Evolutionary conservation across 2,329 filamentous ascomycete genomes (phyloP), one percentile per base, ranked within the genome.

Genomic region (Talaromyces sp.): DNA sequence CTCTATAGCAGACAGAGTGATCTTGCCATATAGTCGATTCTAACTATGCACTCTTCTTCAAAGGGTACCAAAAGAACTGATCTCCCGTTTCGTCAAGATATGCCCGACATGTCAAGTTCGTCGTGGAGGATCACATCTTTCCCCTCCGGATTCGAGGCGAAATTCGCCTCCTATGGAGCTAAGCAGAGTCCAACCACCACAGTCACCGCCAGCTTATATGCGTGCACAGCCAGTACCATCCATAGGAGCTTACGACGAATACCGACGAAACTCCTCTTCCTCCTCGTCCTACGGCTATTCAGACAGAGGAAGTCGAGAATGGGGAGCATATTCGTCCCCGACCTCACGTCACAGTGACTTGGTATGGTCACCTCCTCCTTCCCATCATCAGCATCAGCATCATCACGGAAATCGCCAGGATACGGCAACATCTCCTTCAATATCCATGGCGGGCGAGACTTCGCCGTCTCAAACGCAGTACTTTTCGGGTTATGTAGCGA

Each of bases 41-140:
- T 54, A 54, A 54, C 9, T 2, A 35, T 35, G 31, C 18, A 37
- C n/a, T 37, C 7, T 31, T 16, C 28, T 14, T 21, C 7, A 7
- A 63, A 82, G 80, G 80, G 80, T 82, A 5, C 80, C 80, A 2
- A 82, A 82, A 67, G 80, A 82, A 66, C 71, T 82, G 39, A 82
- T 82, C 66, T 81, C 80, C 35, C 79, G 80, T 44, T 82, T 82
- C 64, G 80, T 82, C 60, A 81, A 81, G 66, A 78, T 80, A 58
- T 82, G 80, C 56, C 80, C 80, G 55, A 81, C 79, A 18, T 82
- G 80, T 64, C 79, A 79, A 67, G 76, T 80, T 21, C 78, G 80
- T 54, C 73, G 80, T 52, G 77, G 78, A 21, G 76, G 75, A 50
- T 71, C 76, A 42, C 76, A 75, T 11, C 64, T 77, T 50, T 77